Percentiles rank a stretch among this genome's conserved stretches.
These are phyloP conservation scores for Platanus orientalis DNA, from an alignment of 164 flowering plant species.

Conservation along the genomic window DNA sequence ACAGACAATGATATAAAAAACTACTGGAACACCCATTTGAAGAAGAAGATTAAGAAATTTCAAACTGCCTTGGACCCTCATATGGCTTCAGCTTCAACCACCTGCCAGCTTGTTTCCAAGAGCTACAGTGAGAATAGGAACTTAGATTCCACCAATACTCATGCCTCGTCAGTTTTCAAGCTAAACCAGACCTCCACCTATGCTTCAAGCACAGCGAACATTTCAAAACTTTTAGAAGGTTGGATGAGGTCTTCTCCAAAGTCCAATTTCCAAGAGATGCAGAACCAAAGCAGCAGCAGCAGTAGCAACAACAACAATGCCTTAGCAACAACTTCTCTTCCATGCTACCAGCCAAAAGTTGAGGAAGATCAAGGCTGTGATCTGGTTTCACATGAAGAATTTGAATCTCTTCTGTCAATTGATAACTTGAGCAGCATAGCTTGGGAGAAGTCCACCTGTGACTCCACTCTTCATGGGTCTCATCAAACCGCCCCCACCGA, in stretches of 20 bases:
- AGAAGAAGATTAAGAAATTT: constrained; percentile 77
- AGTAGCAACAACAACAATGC: not conserved
- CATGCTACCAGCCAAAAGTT: constrained; percentile 8
- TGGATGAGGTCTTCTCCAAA: constrained; percentile 81
- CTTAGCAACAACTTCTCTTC: not conserved
- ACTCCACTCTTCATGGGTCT: constrained; percentile 18
- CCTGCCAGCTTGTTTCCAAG: constrained; percentile 16
- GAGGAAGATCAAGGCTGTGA: constrained; percentile 25
- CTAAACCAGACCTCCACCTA: constrained; percentile 33
- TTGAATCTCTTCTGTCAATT: constrained; percentile 48
- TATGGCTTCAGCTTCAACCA: constrained; percentile 17
- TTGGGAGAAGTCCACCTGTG: constrained; percentile 43
- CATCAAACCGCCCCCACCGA: constrained; percentile 2
- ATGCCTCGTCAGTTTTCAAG: constrained; percentile 12
- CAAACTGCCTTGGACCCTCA: constrained; percentile 39
- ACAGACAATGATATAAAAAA: constrained; percentile 93
- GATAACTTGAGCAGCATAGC: constrained; percentile 37
- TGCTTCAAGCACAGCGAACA: constrained; percentile 87
- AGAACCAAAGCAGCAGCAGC: constrained; percentile 1
- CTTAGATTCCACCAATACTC: constrained; percentile 7
- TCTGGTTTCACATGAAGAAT: constrained; percentile 38
- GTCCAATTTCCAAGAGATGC: constrained; percentile 3
- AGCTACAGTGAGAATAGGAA: constrained; percentile 16
- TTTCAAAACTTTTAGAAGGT: constrained; percentile 76
- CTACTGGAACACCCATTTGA: constrained; percentile 93